Evolutionary conservation across 805 yeast genomes (phyloP), one percentile per base, ranked within the genome.

Genomic region (Clavispora santaluciae): DNA sequence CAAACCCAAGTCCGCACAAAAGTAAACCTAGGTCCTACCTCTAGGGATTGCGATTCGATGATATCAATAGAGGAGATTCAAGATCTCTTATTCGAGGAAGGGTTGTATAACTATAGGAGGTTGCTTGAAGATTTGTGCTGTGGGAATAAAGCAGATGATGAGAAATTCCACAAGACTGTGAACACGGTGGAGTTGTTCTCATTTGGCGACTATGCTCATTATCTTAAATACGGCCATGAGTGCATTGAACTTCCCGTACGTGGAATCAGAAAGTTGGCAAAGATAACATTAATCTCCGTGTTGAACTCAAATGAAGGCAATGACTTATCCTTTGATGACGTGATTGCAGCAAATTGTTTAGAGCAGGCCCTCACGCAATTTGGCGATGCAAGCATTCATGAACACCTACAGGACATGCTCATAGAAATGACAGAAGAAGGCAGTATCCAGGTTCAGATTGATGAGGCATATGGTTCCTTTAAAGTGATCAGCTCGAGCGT

Each of bases 111-210:
- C 18, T 48, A 36, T 24, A 34, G 48, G 8, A 33, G 41, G 6
- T 22, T 46, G 2, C 33, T 45, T 10, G 41, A 41, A 17, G 17
- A 22, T 8, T 7, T 15, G 11, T 10, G 33, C 11, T 18, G 11
- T 40, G 21, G 39, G 2, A n/a, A 16, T 6, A 10, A 24, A 11
- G 13, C 24, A 2, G 31, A 16, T 17, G n/a, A 28, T 6, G 9
- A 2, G 2, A 9, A 16, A 7, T 10, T 22, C 17, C 22, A n/a
- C 17, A 20, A 21, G 24, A 13, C 42, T 9, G 36, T 49, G 8
- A 60, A 61, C 36, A 62, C 68, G 5, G 24, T 63, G 6, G 75
- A 69, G 51, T 54, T 69, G 23, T 68, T 66, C 44, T 52, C 71
- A 2, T 67, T 63, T 45, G 75, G 75, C 2, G 56, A 55, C 36